A percentile compares a stretch with the other conserved stretches of the same genome.
These are phyloP conservation scores for Chara braunii DNA, from an alignment of 139 green algal species.

Conservation along the genomic window DNA sequence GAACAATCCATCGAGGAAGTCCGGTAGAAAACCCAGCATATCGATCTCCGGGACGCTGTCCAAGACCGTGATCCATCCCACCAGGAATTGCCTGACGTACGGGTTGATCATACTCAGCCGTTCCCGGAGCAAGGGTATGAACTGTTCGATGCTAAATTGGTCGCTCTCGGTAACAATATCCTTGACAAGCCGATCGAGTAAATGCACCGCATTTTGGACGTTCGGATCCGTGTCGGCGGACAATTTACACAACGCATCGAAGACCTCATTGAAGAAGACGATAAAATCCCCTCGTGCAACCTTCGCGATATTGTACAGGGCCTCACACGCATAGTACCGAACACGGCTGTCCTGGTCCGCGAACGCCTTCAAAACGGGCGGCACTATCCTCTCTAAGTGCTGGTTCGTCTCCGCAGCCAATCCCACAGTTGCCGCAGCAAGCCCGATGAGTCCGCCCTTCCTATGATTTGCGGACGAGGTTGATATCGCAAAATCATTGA, in stretches of 20 bases:
- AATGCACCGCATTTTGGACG: slow-evolving; percentile 83
- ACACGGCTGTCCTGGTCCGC: slow-evolving; percentile 61
- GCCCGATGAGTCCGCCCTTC: slow-evolving; percentile 87
- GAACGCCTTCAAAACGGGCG: slow-evolving; percentile 69
- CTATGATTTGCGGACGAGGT: slow-evolving; percentile 71
- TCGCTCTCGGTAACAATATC: not conserved
- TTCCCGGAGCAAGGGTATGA: slow-evolving; percentile 75
- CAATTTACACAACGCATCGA: slow-evolving; percentile 85
- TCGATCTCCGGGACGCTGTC: slow-evolving; percentile 79
- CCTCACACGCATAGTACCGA: slow-evolving; percentile 91
- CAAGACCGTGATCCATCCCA: slow-evolving; percentile 75
- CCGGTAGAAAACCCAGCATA: slow-evolving; percentile 77
- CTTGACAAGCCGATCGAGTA: slow-evolving; percentile 91
- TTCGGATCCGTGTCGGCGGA: slow-evolving; percentile 65
- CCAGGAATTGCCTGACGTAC: slow-evolving; percentile 74
- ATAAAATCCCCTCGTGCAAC: slow-evolving; percentile 61
- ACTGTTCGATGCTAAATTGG: slow-evolving; percentile 51
- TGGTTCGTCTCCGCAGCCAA: slow-evolving; percentile 54
- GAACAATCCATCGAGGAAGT: slow-evolving; percentile 83
- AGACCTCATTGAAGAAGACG: slow-evolving; percentile 78
- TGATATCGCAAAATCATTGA: slow-evolving; percentile 62
- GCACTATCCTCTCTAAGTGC: slow-evolving; percentile 57
- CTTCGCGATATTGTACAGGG: slow-evolving; percentile 97
- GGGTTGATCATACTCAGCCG: slow-evolving; percentile 73
- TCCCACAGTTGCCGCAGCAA: slow-evolving; percentile 82